Evolutionary conservation across 169 alveolate species (phyloP).

Genomic region (Ichthyophthirius multifiliis): DNA sequence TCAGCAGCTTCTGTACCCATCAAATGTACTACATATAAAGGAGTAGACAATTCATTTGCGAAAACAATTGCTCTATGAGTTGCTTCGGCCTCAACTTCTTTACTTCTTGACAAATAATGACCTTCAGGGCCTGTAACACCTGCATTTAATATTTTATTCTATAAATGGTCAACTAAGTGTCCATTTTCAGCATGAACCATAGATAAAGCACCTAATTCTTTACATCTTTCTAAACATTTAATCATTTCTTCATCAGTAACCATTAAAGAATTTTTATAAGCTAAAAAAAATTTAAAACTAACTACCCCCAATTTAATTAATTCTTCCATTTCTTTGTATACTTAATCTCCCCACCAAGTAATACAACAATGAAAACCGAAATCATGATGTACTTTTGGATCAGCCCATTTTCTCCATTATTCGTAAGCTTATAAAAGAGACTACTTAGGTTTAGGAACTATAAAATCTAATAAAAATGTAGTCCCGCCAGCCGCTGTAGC

Average conservation of each 20-base stretch:
- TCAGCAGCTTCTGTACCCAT: constrained; percentile 47
- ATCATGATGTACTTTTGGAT: constrained; percentile 47
- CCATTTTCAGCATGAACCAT: constrained; percentile 63
- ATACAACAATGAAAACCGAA: constrained; percentile 56
- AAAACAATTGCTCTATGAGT: constrained; percentile 36
- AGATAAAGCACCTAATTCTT: constrained; percentile 42
- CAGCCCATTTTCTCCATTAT: constrained; percentile 54
- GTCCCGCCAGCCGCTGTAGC: constrained; percentile 77
- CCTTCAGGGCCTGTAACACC: constrained; percentile 60
- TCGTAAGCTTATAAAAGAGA: constrained; percentile 37
- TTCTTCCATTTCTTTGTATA: constrained; percentile 43
- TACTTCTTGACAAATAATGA: constrained; percentile 30
- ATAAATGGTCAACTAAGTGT: constrained; percentile 15
- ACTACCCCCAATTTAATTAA: constrained; percentile 35
- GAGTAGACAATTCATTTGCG: constrained; percentile 38
- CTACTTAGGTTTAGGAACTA: constrained; percentile 48
- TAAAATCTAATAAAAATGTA: constrained; percentile 55
- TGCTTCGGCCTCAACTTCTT: constrained; percentile 49
- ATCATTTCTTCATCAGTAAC: constrained; percentile 46
- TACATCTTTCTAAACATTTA: constrained; percentile 30
- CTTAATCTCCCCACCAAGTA: constrained; percentile 43
- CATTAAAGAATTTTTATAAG: constrained; percentile 47
- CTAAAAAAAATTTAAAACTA: constrained; percentile 41
- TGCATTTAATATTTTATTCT: constrained; percentile 8
- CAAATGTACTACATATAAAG: constrained; percentile 51